A percentile compares a stretch with the other conserved stretches of the same genome.
phyloP scores from a whole-genome alignment of 106 monocot species.

The Gastrodia elata region DNA sequence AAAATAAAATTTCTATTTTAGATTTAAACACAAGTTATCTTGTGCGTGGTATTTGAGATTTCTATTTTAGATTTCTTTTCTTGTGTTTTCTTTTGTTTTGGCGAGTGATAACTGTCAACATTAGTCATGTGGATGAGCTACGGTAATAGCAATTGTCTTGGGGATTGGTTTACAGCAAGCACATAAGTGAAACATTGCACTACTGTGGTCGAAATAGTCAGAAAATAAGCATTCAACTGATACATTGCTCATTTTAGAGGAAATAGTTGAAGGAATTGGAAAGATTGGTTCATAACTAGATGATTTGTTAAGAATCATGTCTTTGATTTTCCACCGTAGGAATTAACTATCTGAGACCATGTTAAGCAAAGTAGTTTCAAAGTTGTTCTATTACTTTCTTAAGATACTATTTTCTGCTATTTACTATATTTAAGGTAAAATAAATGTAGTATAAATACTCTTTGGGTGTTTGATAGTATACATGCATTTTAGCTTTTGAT shows the following conservation, averaged over 20 bases:
- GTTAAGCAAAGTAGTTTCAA: neutral
- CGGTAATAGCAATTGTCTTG: too few species aligned
- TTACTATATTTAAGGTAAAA: too few species aligned
- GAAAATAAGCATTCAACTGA: neutral
- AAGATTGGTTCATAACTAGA: neutral
- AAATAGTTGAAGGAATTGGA: neutral
- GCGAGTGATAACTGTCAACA: neutral
- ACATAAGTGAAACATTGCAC: too few species aligned
- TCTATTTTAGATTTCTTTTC: neutral
- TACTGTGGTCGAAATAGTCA: too few species aligned
- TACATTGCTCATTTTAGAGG: neutral
- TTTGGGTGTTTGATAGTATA: too few species aligned
- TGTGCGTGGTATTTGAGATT: neutral
- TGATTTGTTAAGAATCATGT: neutral
- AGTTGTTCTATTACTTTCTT: neutral
- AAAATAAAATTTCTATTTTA: too few species aligned
- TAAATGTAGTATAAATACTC: too few species aligned
- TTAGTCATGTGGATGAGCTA: neutral
- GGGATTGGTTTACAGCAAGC: too few species aligned
- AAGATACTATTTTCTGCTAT: neutral
- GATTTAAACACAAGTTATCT: too few species aligned
- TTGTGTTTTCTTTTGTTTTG: neutral
- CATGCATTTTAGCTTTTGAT: too few species aligned
- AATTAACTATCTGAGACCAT: neutral
- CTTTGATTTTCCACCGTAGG: neutral